Percentiles rank a stretch among this genome's conserved stretches.
Evolutionary conservation across 2,329 filamentous ascomycete genomes (phyloP).

Genomic region (Aspergillus latus): DNA sequence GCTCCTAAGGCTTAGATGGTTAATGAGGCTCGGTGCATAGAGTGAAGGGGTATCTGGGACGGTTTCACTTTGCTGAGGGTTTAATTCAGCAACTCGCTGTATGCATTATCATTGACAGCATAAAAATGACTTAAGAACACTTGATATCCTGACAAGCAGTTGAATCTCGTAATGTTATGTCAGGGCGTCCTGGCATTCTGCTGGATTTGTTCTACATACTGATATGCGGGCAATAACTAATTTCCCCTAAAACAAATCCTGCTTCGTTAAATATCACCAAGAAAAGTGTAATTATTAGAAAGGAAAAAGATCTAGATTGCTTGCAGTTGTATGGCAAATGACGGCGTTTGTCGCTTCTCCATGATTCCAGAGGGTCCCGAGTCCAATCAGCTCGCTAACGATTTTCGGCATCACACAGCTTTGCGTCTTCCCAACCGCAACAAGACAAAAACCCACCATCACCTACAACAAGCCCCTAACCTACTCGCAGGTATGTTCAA

Average conservation of each 20-base stretch:
- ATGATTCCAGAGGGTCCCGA: slow-evolving; percentile 32
- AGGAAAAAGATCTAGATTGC: neutral
- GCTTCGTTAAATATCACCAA: neutral
- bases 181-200: slow-evolving; percentile 17
- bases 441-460: slow-evolving; percentile 39
- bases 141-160: slow-evolving; percentile 37
- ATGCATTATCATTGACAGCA: slow-evolving; percentile 44
- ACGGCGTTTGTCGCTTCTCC: slow-evolving; percentile 28
- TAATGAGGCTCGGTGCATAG: slow-evolving; percentile 44
- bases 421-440: slow-evolving; percentile 36
- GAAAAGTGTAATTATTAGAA: neutral
- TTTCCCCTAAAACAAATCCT: slow-evolving; percentile 1
- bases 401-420: slow-evolving; percentile 47
- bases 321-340: slow-evolving; percentile 12
- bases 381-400: slow-evolving; percentile 42
- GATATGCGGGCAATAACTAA: slow-evolving; percentile 16
- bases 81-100: slow-evolving; percentile 40
- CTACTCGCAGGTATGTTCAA: slow-evolving; percentile 37
- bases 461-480: slow-evolving; percentile 37
- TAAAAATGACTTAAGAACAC: slow-evolving; percentile 44
- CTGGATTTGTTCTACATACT: slow-evolving; percentile 14
- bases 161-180: slow-evolving; percentile 24
- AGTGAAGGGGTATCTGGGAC: slow-evolving; percentile 44
- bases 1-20: slow-evolving; percentile 62
- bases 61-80: slow-evolving; percentile 40